These are phyloP conservation scores for Alternaria arbusti DNA, from an alignment of 2,329 filamentous ascomycete species.

Conservation along the genomic window DNA sequence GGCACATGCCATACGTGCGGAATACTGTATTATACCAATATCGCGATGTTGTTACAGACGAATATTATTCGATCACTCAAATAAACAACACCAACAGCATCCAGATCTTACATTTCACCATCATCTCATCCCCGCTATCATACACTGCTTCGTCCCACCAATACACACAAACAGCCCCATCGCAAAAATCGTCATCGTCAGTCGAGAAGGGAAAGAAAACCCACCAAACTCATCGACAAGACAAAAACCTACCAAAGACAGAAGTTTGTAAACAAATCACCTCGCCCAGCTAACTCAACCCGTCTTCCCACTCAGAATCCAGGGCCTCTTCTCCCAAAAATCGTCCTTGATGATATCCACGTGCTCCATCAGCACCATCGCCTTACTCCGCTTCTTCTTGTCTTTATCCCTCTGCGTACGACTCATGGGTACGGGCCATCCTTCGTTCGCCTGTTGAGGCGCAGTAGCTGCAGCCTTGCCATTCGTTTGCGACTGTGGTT, in stretches of 20 bases:
- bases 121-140: background rate
- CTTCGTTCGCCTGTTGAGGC: conserved; percentile 44
- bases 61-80: background rate
- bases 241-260: background rate
- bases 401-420: conserved; percentile 86
- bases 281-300: conserved; percentile 11
- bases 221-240: background rate
- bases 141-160: background rate
- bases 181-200: background rate
- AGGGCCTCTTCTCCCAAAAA: conserved; percentile 89
- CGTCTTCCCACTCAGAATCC: conserved; percentile 60
- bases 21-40: background rate
- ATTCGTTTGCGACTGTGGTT: conserved; percentile 15
- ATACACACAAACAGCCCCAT: background rate
- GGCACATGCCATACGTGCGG: background rate
- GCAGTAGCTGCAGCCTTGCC: conserved; percentile 20
- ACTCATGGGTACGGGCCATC: conserved; percentile 59
- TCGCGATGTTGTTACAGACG: background rate
- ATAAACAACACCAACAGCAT: background rate
- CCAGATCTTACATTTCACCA: background rate
- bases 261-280: background rate
- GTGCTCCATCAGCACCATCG: conserved; percentile 80
- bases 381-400: conserved; percentile 80
- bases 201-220: background rate
- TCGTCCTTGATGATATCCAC: conserved; percentile 94